phyloP scores from a whole-genome alignment of 1,139 yeast species.

The Diutina ranongensis region DNA sequence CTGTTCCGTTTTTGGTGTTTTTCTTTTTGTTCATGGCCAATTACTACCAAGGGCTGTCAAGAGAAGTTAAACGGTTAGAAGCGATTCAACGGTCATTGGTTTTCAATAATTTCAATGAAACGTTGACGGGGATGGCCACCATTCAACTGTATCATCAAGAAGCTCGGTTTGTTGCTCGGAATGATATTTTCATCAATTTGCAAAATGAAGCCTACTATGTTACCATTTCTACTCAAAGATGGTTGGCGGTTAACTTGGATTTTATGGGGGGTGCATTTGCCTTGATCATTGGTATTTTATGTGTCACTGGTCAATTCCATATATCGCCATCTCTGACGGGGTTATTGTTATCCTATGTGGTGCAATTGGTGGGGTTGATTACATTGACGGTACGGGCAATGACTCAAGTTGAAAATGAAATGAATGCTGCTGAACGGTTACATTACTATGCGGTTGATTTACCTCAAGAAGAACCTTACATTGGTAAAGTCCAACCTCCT shows the following conservation, averaged over 20 bases:
- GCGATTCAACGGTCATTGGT: constrained; percentile 35
- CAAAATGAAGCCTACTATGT: constrained; percentile 67
- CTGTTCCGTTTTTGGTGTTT: constrained; percentile 44
- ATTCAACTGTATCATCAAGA: constrained; percentile 27
- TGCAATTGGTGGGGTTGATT: constrained; percentile 11
- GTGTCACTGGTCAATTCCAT: constrained; percentile 11
- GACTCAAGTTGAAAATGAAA: constrained; percentile 12
- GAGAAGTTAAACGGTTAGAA: constrained; percentile 38
- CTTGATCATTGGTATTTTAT: constrained; percentile 10
- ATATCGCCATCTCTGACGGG: constrained; percentile 12
- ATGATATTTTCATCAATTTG: constrained; percentile 39
- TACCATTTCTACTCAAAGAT: constrained; percentile 62
- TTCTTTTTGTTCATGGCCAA: constrained; percentile 39
- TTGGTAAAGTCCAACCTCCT: constrained; percentile 22
- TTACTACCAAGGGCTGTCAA: constrained; percentile 40
- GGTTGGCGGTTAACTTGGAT: constrained; percentile 63
- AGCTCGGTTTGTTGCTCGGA: constrained; percentile 37
- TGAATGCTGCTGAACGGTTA: constrained; percentile 12
- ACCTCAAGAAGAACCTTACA: constrained; percentile 10
- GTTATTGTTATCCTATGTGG: constrained; percentile 11
- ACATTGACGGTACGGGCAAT: constrained; percentile 10
- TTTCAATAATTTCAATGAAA: constrained; percentile 35
- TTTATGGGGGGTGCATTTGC: constrained; percentile 10
- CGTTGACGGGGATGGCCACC: constrained; percentile 33
- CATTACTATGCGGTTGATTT: constrained; percentile 12